These are phyloP conservation scores for Fagus crenata DNA, from an alignment of 306 rosid genomes.

Conservation along the genomic window DNA sequence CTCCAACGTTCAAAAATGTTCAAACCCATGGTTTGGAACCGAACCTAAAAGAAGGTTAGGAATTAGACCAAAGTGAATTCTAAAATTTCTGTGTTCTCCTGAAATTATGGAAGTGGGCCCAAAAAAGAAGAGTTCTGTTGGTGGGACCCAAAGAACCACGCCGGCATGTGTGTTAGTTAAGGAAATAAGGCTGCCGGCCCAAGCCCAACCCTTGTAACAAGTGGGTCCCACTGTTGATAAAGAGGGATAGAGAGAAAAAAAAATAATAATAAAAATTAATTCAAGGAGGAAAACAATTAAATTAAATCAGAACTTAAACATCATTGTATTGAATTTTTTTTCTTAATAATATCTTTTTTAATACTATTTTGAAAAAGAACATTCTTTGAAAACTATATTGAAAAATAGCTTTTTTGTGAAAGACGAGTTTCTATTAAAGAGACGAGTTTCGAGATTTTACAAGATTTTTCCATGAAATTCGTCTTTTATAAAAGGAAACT, in stretches of 20 bases:
- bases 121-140: not conserved
- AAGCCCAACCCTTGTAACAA: slow-evolving; percentile 22
- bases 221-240: slow-evolving; percentile 33
- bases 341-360: no score
- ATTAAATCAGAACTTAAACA: not conserved
- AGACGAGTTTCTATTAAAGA: no score
- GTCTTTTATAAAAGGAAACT: no score
- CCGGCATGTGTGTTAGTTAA: slow-evolving; percentile 41
- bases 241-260: not conserved
- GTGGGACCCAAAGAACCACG: slow-evolving; percentile 36
- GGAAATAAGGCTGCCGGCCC: slow-evolving; percentile 48
- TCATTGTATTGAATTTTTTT: no score
- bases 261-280: not conserved
- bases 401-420: no score
- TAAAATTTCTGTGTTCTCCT: slow-evolving; percentile 14
- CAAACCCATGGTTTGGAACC: slow-evolving; percentile 46
- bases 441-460: no score
- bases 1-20: slow-evolving; percentile 41
- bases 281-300: not conserved
- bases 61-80: slow-evolving; percentile 1
- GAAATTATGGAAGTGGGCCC: slow-evolving; percentile 13
- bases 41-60: slow-evolving; percentile 44
- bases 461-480: no score
- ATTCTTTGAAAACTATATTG: no score
- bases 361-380: no score